Base-by-base conservation (phyloP, 345 rosid genomes). In the Dimocarpus longan region DNA sequence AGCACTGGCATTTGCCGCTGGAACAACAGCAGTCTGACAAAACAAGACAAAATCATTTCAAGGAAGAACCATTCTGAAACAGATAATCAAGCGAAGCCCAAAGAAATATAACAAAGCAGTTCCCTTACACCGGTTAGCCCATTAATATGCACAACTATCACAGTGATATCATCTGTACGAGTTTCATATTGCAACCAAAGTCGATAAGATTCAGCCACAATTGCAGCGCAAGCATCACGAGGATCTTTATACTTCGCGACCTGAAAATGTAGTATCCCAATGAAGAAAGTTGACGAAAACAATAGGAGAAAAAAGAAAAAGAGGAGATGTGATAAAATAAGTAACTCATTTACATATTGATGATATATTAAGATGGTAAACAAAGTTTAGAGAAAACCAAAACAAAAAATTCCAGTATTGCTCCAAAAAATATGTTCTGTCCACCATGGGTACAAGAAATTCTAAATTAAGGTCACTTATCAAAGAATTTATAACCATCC, bases 211-310 rank as follows among this genome's bases (percentile, higher is more conserved):
- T 96, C 99, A 43, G 99, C 98, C 66, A 96, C 99, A 84, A 96
- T 91, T 59, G 99, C 99, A 84, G 99, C 99, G 87, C 99, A 96
- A 82, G 99, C 99, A 89, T 96, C 99, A 21, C 97, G 97, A 37
- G 99, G 99, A 89, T 96, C 99, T 80, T 90, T 88, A 84, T 90
- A 86, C 79, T 96, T 96, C 77, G 93, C 94, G 82, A 96, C 97
- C 99, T 96, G 87, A 56, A 85, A 80, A 79, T 19, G n/a, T 42
- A 65, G 10, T 40, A 73, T 40, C 73, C 66, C 26, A 68, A 69
- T 37, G 66, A 68, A 52, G 48, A 69, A 48, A 16, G 16, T 15
- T 9, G 11, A 11, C n/a, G n/a, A 52, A 24, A 66, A 64, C 4
- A 19, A 16, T 62, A 68, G 2, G 11, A 52, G 37, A 3, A 32